A percentile compares a stretch with the other conserved stretches of the same genome.
These are phyloP conservation scores for Solanum tacnaense DNA, from an alignment of 257 asterid genomes.

Conservation along the genomic window DNA sequence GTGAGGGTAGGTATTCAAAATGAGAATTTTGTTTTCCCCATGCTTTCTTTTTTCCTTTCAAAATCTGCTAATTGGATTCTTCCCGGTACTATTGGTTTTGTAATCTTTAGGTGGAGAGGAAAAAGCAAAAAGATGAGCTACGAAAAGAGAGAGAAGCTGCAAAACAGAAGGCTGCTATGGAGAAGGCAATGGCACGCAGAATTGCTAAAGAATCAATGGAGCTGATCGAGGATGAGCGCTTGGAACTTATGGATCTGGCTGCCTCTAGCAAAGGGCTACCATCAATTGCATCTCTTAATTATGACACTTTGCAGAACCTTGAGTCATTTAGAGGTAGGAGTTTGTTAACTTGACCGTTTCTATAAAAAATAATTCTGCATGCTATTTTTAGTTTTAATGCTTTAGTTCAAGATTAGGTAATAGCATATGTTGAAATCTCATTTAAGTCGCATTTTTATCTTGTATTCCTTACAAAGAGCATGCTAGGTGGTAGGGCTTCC, in stretches of 20 bases:
- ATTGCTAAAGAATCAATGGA: slow-evolving; percentile 94
- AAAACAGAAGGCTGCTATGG: slow-evolving; percentile 82
- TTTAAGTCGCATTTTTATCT: background rate
- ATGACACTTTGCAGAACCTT: slow-evolving; percentile 77
- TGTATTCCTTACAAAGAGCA: background rate
- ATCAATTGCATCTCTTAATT: slow-evolving; percentile 79
- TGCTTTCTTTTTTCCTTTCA: background rate
- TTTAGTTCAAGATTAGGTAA: background rate
- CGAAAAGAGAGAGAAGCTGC: slow-evolving; percentile 76
- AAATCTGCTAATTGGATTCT: background rate
- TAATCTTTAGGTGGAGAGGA: slow-evolving; percentile 73
- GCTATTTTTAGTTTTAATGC: background rate
- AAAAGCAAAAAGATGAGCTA: slow-evolving; percentile 82
- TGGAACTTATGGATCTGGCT: slow-evolving; percentile 95
- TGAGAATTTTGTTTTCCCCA: background rate
- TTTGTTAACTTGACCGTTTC: slow-evolving; percentile 2
- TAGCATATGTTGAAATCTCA: background rate
- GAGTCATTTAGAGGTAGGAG: slow-evolving; percentile 74
- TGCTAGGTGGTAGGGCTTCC: background rate
- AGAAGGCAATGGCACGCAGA: slow-evolving; percentile 85
- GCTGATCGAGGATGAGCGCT: slow-evolving; percentile 95
- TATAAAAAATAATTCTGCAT: background rate
- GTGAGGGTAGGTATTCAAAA: slow-evolving; percentile 36
- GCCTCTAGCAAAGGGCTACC: slow-evolving; percentile 80
- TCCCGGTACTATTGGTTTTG: background rate